Evolutionary conservation across 2,329 filamentous ascomycete genomes (phyloP), one percentile per base, ranked within the genome.

Genomic region (Talaromyces sp.): DNA sequence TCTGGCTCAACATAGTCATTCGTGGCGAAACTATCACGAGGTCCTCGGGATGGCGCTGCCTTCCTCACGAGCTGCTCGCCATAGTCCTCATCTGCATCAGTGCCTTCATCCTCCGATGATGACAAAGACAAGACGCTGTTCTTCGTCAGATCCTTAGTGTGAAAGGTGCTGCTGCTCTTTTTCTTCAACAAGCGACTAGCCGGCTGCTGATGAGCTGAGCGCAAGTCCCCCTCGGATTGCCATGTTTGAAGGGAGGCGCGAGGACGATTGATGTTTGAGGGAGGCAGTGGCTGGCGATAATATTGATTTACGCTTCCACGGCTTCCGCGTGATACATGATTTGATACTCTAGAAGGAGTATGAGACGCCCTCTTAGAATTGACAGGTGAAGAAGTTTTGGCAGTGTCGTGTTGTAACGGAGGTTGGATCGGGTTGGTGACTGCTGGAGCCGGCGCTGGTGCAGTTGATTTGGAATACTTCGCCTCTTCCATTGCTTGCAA

Each of bases 81-180:
- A 39, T 62, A 62, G 25, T 57, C 37, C 33, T 57, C 37, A 23
- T 42, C 54, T n/a, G 21, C 54, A 42, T 57, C 33, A 8, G 18
- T 39, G 28, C 50, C 62, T 25, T 64, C 59, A 25, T 64, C 60
- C 31, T 81, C 80, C 0, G 80, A 82, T n/a, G 79, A 82, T 3
- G 80, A 82, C 48, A 82, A 75, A 58, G 76, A 79, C 9, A 82
- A 75, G 11, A 82, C 72, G 65, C 80, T 82, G 7, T 76, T 76
- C 14, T 76, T 73, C 48, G 76, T 75, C 25, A 82, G 70, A 64
- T 82, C 77, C 12, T 70, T 70, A 35, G 73, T 73, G 46, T 71
- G 72, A 66, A 79, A 64, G 5, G 73, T 74, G 40, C 69, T 74
- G 62, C 69, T 75, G 65, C 76, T 76, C 55, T 72, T 76, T 64